Evolutionary conservation across 495 filamentous ascomycete species (phyloP), one percentile per base, ranked within the genome.

Genomic region (Neurospora africana): DNA sequence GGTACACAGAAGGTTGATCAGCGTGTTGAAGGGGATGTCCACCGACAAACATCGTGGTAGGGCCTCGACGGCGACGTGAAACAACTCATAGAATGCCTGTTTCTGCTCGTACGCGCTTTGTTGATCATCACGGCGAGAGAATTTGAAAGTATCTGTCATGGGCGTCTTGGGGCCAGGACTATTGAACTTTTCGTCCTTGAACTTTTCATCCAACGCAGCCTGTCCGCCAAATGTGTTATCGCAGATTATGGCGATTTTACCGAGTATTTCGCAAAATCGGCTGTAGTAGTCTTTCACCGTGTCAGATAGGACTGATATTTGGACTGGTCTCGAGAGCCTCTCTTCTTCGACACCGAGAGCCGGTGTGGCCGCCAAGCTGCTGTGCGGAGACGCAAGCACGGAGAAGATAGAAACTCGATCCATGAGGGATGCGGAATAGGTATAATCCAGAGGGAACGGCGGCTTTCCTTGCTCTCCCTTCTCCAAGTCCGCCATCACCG

Each of bases 161-260:
- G 96, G 96, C 0, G 96, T 98, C 78, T 97, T 97, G 0, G 95
- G 94, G 0, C 92, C 92, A 23, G 89, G 86, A 72, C 90, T 88
- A 70, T 90, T 90, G 79, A 98, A 96, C 79, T 94, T 96, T 79
- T 98, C 75, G 27, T 33, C 53, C 30, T 89, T 89, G 78, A 97
- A 94, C 78, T 97, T 97, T 80, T 99, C 96, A 74, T 99, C 95
- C 65, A 98, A 81, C 2, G 92, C 92, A 35, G 94, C 95, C 80
- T 99, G 95, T 5, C 95, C 95, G 69, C 96, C 96, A 80, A 98
- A 98, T 7, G 95, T 91, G 73, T 95, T 95, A 79, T 98, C 95
- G 80, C 95, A 98, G 13, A 98, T 89, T 38, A 97, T 89, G 2
- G 94, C 97, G 65, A 99, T 96, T 78, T 97, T 95, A 35, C 95